Base-by-base conservation (phyloP, 331 rosid species). In the Pyracantha coccinea region DNA sequence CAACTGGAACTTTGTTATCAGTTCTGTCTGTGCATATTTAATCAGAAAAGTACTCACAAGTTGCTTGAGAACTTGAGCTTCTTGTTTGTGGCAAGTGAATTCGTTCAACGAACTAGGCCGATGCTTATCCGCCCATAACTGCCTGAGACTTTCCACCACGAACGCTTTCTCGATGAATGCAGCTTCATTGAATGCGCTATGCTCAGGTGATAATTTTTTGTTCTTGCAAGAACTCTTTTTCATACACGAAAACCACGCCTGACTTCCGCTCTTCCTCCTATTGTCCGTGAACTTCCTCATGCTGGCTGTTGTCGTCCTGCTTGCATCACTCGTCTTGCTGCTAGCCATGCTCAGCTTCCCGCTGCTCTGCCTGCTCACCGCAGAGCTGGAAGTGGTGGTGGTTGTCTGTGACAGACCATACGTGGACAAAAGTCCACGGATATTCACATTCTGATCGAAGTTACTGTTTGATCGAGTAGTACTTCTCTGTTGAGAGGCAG, bases 61-160 rank as follows among this genome's bases (percentile, higher is more conserved):
- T 79, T 88, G 86, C 83, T 87, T 85, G 76, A 91, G 95, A 87
- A 87, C 73, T 75, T 81, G 88, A 74, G 98, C 94, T 82, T 90
- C 87, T 76, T 82, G 88, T 63, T 75, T 83, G 78, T 91, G 94
- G 87, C 86, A 90, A 77, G 81, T 85, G 86, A 94, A 94, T 75
- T 93, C 97, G 78, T 81, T 62, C 71, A 93, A 78, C 10, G 95
- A 93, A 53, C 76, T 81, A 4, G 97, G 96, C 61, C 75, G 84
- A 72, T 93, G 77, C 84, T 87, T 88, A 87, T 93, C 98, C 16
- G 91, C 97, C 98, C 95, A 91, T 54, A 93, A 90, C 55, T 83
- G 88, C 50, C 82, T 84, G 5, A 94, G 79, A 66, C 72, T 85
- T 80, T 94, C 89, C 32, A 81, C 85, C 12, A 94, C 92, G 0